These are phyloP conservation scores for Leucocoprinus leucothites DNA, from an alignment of 768 basidiomycete species.

Conservation along the genomic window DNA sequence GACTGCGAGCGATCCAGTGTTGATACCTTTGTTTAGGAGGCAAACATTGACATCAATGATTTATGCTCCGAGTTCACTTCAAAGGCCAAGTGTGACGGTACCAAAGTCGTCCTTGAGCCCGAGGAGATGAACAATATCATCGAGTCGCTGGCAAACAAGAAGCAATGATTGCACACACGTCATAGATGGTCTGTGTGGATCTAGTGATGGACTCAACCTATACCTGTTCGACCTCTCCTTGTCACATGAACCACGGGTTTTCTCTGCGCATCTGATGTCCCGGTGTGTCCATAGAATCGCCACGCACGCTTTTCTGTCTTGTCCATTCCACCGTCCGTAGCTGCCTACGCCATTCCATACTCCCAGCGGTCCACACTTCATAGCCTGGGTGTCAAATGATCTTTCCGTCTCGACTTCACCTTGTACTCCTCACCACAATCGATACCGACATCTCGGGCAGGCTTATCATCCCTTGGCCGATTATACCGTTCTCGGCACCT, in stretches of 20 bases:
- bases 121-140: slow-evolving; percentile 47
- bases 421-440: too few species aligned
- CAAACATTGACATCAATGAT: slow-evolving; percentile 78
- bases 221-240: not conserved
- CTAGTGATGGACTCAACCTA: not conserved
- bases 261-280: not conserved
- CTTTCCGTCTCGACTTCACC: too few species aligned
- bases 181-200: not conserved
- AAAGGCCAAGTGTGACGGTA: slow-evolving; percentile 84
- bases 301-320: not conserved
- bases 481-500: too few species aligned
- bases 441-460: too few species aligned
- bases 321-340: not conserved
- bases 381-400: not conserved
- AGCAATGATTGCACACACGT: slow-evolving; percentile 11
- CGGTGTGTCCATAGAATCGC: not conserved
- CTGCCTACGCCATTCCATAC: not conserved
- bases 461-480: too few species aligned
- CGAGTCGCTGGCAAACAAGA: slow-evolving; percentile 34
- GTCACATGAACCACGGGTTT: not conserved
- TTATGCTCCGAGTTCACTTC: slow-evolving; percentile 75
- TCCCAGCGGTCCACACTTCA: not conserved
- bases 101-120: slow-evolving; percentile 74
- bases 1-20: slow-evolving; percentile 8
- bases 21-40: slow-evolving; percentile 14